Percentiles rank a stretch among this genome's conserved stretches.
Conservation (phyloP, 2,329 filamentous ascomycete species). For the Aurifilum marmelostoma region DNA sequence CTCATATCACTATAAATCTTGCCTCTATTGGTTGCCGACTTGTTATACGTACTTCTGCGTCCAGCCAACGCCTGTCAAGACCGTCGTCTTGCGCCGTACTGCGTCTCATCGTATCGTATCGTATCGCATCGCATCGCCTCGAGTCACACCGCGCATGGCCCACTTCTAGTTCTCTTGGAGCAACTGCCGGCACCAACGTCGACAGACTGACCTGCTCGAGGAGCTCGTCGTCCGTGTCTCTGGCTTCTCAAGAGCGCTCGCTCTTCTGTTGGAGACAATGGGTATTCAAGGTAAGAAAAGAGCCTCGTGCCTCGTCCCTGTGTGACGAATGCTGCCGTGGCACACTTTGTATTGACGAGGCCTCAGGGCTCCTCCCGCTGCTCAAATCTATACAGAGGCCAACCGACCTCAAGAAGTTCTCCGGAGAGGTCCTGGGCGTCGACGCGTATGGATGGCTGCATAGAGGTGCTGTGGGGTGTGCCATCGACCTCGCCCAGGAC, state of each 20-base stretch:
- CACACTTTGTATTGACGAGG: constrained; percentile 5
- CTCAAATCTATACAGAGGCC: constrained; percentile 96
- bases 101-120: neutral
- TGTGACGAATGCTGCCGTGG: neutral
- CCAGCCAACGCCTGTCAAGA: neutral
- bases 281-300: constrained; percentile 36
- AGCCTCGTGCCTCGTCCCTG: neutral
- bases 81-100: neutral
- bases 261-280: constrained; percentile 24
- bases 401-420: constrained; percentile 82
- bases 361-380: constrained; percentile 78
- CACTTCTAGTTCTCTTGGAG: neutral
- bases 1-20: neutral
- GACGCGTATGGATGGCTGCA: constrained; percentile 99
- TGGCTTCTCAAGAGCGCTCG: neutral
- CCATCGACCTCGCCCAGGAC: constrained; percentile 84
- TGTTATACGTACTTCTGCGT: neutral
- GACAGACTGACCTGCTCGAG: neutral
- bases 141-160: neutral
- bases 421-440: constrained; percentile 87
- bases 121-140: neutral
- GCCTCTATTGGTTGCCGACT: neutral
- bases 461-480: constrained; percentile 86
- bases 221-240: neutral
- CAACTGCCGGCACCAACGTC: neutral